Percentiles rank a stretch among this genome's conserved stretches.
Evolutionary conservation across 2,329 filamentous ascomycete species (phyloP).

Genomic region (Lachnellula hyalina): DNA sequence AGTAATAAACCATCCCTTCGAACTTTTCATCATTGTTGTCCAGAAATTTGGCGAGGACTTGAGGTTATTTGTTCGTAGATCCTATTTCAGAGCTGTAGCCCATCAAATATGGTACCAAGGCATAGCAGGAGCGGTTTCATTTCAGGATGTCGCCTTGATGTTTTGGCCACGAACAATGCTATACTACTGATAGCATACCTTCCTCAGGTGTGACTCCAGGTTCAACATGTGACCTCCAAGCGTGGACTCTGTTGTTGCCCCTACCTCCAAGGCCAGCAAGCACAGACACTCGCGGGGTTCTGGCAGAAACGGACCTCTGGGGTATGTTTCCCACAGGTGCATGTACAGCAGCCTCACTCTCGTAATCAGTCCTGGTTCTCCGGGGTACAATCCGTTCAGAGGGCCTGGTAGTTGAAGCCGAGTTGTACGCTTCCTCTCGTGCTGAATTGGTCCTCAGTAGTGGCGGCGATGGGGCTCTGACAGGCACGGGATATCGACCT

Average conservation of each 20-base stretch:
- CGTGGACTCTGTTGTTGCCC: constrained; percentile 25
- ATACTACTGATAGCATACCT: constrained; percentile 20
- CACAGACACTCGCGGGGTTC: constrained; percentile 14
- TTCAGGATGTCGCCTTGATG: too few species aligned
- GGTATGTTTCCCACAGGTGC: constrained; percentile 15
- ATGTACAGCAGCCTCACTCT: constrained; percentile 23
- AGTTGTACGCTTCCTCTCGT: constrained; percentile 22
- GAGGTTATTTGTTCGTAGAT: not conserved
- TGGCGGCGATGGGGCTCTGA: constrained; percentile 13
- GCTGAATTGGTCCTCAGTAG: constrained; percentile 24
- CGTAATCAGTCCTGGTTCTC: constrained; percentile 25
- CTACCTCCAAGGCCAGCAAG: constrained; percentile 26
- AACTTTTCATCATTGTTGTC: not conserved
- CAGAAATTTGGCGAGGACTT: not conserved
- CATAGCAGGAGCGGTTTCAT: too few species aligned
- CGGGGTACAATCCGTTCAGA: constrained; percentile 24
- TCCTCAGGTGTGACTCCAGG: constrained; percentile 27
- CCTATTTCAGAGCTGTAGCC: too few species aligned
- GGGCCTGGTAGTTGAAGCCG: constrained; percentile 10
- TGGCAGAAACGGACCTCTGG: not conserved
- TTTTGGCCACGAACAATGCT: too few species aligned
- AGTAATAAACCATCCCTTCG: not conserved
- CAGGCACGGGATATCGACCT: constrained; percentile 18
- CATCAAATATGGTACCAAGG: too few species aligned
- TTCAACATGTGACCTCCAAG: constrained; percentile 29